Evolutionary conservation across 306 rosid species (phyloP).

Genomic region (Vigna hirtella): DNA sequence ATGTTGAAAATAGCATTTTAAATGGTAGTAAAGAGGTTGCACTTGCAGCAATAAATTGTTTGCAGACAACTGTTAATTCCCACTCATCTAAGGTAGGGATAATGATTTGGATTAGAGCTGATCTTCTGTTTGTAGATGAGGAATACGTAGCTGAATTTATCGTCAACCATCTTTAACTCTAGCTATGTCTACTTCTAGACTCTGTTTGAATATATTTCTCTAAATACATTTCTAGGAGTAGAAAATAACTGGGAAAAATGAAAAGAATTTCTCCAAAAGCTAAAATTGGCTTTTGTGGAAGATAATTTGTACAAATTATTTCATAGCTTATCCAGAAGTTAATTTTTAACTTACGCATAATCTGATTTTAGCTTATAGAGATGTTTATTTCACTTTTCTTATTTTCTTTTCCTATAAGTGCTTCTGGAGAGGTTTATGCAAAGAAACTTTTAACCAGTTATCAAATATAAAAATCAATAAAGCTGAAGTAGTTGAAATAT

Average conservation of each 20-base stretch:
- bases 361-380: no score
- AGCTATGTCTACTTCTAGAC: slow-evolving; percentile 29
- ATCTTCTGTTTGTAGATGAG: slow-evolving; percentile 39
- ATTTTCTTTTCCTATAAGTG: neutral
- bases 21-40: slow-evolving; percentile 96
- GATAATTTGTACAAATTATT: neutral
- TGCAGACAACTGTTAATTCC: slow-evolving; percentile 85
- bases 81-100: slow-evolving; percentile 83
- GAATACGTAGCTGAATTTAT: slow-evolving; percentile 34
- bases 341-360: neutral
- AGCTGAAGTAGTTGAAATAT: slow-evolving; percentile 39
- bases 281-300: neutral
- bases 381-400: neutral
- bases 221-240: no score
- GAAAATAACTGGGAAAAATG: neutral
- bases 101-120: slow-evolving; percentile 22
- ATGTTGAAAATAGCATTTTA: slow-evolving; percentile 79
- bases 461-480: slow-evolving; percentile 29
- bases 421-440: neutral
- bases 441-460: slow-evolving; percentile 4
- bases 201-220: no score
- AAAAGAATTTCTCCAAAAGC: neutral
- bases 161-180: slow-evolving; percentile 21
- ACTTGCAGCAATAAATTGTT: slow-evolving; percentile 90
- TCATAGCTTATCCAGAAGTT: neutral